Base-by-base conservation (phyloP, 495 filamentous ascomycete species). In the Cercophora newfieldiana region DNA sequence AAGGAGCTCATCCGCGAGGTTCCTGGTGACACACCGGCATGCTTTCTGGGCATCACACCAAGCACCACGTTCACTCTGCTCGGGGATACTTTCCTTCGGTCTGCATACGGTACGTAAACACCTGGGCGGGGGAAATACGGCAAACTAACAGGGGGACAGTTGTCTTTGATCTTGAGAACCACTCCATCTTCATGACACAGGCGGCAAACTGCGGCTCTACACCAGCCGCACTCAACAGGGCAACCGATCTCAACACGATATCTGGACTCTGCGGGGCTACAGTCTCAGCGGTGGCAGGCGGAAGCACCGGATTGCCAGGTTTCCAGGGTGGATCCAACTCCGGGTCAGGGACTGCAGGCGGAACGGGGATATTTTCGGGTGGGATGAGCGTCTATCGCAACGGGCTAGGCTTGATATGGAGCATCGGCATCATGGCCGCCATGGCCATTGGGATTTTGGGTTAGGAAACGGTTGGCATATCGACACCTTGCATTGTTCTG, bases 41-140 rank as follows among this genome's bases (percentile, higher is more conserved):
- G 91, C 69, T 83, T 88, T 59, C 86, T 94, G 60, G 93, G 93
- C n/a, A 90, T 97, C 71, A 82, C 83, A 57, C 85, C 90, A 3
- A 88, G 89, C 25, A 84, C 84, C 6, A 73, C 81, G 19, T 86
- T 86, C 57, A 76, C 83, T 48, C 83, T 97, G 12, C 79, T 99
- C 33, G 95, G 95, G 7, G 95, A 99, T 75, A 97, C 95, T 0
- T 97, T 98, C 81, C 79, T 99, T 19, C 87, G 95, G 67, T 92
- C 89, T 47, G 93, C 93, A 1, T 99, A 97, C 71, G 90, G 81
- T 83, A 64, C 59, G 79, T 76, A 47, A 8, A 44, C 37, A 44
- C 2, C 21, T 54, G 1, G 44, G 10, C 18, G 54, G 24, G 7
- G 33, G 29, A 7, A 28, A 10, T 10, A 7, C 14, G 3, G 1